Evolutionary conservation across 2,329 filamentous ascomycete species (phyloP), one percentile per base, ranked within the genome.

Genomic region (Diaporthe vexans): DNA sequence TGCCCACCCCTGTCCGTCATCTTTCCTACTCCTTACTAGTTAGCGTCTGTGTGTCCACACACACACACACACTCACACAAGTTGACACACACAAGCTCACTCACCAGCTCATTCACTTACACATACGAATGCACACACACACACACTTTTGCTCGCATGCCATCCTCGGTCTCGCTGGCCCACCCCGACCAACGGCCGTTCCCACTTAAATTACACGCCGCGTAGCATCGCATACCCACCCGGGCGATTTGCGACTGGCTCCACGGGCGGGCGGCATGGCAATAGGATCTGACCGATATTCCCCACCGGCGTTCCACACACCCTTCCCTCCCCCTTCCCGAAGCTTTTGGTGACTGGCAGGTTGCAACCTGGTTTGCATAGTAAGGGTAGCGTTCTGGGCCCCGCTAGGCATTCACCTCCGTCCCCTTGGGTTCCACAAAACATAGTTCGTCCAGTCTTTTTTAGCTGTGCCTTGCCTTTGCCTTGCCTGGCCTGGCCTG

Each of bases 301-400:
- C 51, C 63, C 63, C 63, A 67, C 63, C 63, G 13, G 63, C 46
- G 29, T 67, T 52, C 63, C 63, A 52, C 61, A 37, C 61, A 29
- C 43, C 37, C 37, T 40, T 40, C 37, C 35, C 37, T 40, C 35
- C 43, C 61, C 63, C 63, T 67, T 52, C 46, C 63, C 46, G 46
- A 67, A 67, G 63, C 46, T 67, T 67, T 59, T 67, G 46, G 46
- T 67, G 46, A 67, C 46, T 67, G 63, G 63, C 63, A n/a, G n/a
- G n/a, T n/a, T n/a, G n/a, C n/a, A 67, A 40, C 63, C 21, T 13
- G 21, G 37, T 40, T 40, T 9, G 15, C 29, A 37, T 17, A 37
- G 40, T 48, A 33, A 33, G 63, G 63, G 46, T 52, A 54, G 63
- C 46, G 63, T 67, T 37, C 46, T 67, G 29, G 63, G 13, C 63